Evolutionary conservation across 768 basidiomycete genomes (phyloP).

Genomic region (Termitomyces sp.): DNA sequence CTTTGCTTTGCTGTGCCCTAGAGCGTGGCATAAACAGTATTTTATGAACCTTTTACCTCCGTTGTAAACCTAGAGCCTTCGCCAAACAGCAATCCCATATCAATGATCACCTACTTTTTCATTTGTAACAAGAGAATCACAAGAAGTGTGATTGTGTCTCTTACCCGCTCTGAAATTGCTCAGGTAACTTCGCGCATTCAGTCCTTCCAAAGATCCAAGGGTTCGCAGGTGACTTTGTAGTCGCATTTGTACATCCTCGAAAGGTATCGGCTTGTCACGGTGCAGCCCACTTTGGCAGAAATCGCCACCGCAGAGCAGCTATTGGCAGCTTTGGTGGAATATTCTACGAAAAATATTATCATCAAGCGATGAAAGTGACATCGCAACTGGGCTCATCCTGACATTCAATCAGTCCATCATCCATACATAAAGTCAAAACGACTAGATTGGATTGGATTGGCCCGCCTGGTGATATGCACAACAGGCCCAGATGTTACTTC

Average conservation of each 20-base stretch:
- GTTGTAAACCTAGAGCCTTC: too few species aligned
- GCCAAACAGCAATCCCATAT: slow-evolving; percentile 63
- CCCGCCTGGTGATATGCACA: not conserved
- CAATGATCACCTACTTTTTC: slow-evolving; percentile 51
- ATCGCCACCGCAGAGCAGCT: slow-evolving; percentile 57
- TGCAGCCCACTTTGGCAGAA: slow-evolving; percentile 50
- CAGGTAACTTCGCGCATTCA: slow-evolving; percentile 40
- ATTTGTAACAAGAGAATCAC: slow-evolving; percentile 56
- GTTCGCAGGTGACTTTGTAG: slow-evolving; percentile 46
- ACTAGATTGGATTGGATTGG: not conserved
- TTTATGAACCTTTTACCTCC: too few species aligned
- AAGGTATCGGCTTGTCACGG: slow-evolving; percentile 48
- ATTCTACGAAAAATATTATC: slow-evolving; percentile 34
- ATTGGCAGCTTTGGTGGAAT: slow-evolving; percentile 20
- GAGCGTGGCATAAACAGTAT: too few species aligned
- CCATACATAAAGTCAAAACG: not conserved
- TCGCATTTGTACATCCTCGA: slow-evolving; percentile 9
- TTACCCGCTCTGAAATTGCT: slow-evolving; percentile 36
- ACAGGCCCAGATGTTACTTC: not conserved
- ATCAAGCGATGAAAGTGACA: slow-evolving; percentile 33
- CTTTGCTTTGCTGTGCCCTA: too few species aligned
- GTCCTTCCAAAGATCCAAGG: slow-evolving; percentile 56
- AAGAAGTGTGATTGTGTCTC: slow-evolving; percentile 43
- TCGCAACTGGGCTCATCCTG: slow-evolving; percentile 47
- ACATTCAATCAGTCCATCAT: not conserved